Percentiles rank a stretch among this genome's conserved stretches.
phyloP scores from a whole-genome alignment of 2,329 filamentous ascomycete genomes.

The Sclerotinia sclerotiorum region DNA sequence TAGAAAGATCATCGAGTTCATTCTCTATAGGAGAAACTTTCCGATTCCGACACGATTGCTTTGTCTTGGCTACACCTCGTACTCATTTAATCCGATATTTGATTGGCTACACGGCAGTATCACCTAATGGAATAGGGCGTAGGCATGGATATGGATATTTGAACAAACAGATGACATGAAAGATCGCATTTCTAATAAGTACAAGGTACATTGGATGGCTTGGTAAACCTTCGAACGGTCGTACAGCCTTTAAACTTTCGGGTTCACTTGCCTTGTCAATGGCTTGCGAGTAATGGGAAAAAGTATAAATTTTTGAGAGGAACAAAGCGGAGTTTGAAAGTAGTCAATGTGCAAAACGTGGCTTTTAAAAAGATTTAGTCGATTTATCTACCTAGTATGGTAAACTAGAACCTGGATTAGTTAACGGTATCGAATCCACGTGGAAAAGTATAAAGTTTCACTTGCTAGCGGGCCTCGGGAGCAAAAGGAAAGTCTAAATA shows the following conservation, averaged over 20 bases:
- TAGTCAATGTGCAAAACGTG: not conserved
- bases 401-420: not conserved
- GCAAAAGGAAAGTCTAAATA: not conserved
- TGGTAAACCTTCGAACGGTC: too few relatives aligned
- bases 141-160: not conserved
- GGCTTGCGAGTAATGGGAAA: too few relatives aligned
- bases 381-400: not conserved
- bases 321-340: too few relatives aligned
- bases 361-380: not conserved
- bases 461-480: not conserved
- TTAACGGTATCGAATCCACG: not conserved
- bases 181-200: not conserved
- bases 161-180: not conserved
- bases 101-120: not conserved
- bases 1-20: not conserved
- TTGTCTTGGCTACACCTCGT: not conserved
- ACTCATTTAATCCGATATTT: not conserved
- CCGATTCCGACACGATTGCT: not conserved
- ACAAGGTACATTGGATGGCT: not conserved
- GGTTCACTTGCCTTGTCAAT: not conserved
- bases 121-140: too few relatives aligned
- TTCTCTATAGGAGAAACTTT: not conserved
- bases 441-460: not conserved
- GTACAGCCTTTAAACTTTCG: not conserved
- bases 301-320: too few relatives aligned